These are phyloP conservation scores for Stagonosporopsis chrysanthemi DNA, from an alignment of 2,329 filamentous ascomycete species.

Conservation along the genomic window DNA sequence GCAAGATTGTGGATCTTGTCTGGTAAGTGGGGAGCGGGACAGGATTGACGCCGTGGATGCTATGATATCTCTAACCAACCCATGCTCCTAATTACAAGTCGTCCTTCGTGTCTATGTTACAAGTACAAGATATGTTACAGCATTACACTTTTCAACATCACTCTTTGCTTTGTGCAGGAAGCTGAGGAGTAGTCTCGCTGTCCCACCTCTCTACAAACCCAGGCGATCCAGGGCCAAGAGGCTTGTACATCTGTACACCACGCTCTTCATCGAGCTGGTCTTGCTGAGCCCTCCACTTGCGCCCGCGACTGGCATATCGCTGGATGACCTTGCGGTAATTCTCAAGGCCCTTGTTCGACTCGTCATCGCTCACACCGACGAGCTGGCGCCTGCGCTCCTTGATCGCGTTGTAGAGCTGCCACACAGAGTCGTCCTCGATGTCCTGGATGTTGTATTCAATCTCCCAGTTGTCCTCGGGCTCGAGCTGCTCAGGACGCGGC, in stretches of 20 bases:
- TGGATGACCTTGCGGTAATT: slow-evolving; percentile 57
- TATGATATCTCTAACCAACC: slow-evolving; percentile 1
- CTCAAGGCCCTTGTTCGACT: slow-evolving; percentile 45
- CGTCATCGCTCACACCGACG: slow-evolving; percentile 50
- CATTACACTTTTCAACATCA: background rate
- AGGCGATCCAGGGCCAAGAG: slow-evolving; percentile 41
- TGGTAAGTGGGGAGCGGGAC: too few species aligned
- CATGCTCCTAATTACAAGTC: background rate
- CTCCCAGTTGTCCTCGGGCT: slow-evolving; percentile 64
- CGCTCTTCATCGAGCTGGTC: slow-evolving; percentile 59
- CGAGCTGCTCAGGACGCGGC: slow-evolving; percentile 64
- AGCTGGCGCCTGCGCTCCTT: slow-evolving; percentile 63
- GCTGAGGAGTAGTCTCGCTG: background rate
- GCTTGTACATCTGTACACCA: slow-evolving; percentile 48
- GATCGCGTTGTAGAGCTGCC: slow-evolving; percentile 47
- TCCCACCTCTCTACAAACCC: background rate
- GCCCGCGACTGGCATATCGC: slow-evolving; percentile 63
- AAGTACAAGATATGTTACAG: slow-evolving; percentile 14
- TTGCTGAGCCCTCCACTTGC: slow-evolving; percentile 63
- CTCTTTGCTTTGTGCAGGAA: background rate
- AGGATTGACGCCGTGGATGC: slow-evolving; percentile 5
- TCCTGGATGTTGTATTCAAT: slow-evolving; percentile 82
- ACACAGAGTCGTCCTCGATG: slow-evolving; percentile 31
- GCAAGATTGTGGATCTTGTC: too few species aligned
- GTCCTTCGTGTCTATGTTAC: slow-evolving; percentile 8